Evolutionary conservation across 2,329 filamentous ascomycete genomes (phyloP).

Genomic region (Paecilomyces dactylethromorphus): DNA sequence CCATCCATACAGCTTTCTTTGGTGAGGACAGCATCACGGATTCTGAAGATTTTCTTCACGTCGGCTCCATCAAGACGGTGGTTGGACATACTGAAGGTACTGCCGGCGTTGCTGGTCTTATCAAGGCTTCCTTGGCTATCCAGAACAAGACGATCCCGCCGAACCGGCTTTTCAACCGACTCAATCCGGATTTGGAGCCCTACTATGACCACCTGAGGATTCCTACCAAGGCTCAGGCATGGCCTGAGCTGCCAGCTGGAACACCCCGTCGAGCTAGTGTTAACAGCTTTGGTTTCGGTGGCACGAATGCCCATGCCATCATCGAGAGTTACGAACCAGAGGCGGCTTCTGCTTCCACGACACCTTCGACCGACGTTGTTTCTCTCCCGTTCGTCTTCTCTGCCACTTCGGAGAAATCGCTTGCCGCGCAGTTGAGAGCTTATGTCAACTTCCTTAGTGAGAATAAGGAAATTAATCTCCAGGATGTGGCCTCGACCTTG

Average conservation of each 20-base stretch:
- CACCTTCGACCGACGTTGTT: no score
- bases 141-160: background rate
- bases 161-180: background rate
- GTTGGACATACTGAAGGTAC: constrained; percentile 31
- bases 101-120: background rate
- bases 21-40: background rate
- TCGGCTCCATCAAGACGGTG: constrained; percentile 33
- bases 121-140: background rate
- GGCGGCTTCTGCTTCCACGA: no score
- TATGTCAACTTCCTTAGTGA: background rate
- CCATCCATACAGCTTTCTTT: constrained; percentile 18
- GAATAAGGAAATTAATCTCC: background rate
- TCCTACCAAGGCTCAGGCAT: constrained; percentile 11
- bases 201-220: constrained; percentile 8
- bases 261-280: constrained; percentile 31
- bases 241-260: constrained; percentile 16
- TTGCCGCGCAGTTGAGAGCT: background rate
- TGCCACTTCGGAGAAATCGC: background rate
- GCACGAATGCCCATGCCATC: constrained; percentile 38
- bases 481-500: background rate
- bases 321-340: constrained; percentile 23
- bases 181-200: constrained; percentile 8
- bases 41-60: constrained; percentile 4
- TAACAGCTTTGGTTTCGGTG: constrained; percentile 42
- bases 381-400: background rate